Evolutionary conservation across 2,329 filamentous ascomycete species (phyloP).

Genomic region (Alternaria brassicicola): DNA sequence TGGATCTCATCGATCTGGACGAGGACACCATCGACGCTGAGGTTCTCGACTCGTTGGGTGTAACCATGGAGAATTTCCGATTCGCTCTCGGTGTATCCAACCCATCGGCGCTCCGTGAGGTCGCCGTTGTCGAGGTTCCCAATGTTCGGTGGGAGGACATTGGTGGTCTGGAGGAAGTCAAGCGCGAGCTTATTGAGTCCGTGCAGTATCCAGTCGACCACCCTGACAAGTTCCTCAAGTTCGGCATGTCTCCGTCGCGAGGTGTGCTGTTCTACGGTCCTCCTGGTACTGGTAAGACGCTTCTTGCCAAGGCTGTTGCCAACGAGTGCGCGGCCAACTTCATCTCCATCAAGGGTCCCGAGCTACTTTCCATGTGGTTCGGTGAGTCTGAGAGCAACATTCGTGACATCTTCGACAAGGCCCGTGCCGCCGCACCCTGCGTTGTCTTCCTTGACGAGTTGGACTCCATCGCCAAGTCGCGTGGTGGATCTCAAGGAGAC

Average conservation of each 20-base stretch:
- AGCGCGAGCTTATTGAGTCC: slow-evolving; percentile 98
- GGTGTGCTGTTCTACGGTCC: slow-evolving; percentile 99
- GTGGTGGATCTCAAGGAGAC: slow-evolving; percentile 94
- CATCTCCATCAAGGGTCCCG: slow-evolving; percentile 98
- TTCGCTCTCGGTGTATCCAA: slow-evolving; percentile 98
- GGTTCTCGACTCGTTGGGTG: slow-evolving; percentile 95
- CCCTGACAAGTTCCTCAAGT: slow-evolving; percentile 99
- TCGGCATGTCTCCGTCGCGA: slow-evolving; percentile 94
- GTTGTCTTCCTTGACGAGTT: slow-evolving; percentile 98
- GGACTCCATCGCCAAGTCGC: slow-evolving; percentile 98
- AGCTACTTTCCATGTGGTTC: slow-evolving; percentile 99
- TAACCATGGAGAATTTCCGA: slow-evolving; percentile 99
- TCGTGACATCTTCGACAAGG: slow-evolving; percentile 99
- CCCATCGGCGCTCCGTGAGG: slow-evolving; percentile 96
- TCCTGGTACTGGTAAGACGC: slow-evolving; percentile 99
- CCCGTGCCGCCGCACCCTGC: slow-evolving; percentile 94
- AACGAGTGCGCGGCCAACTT: slow-evolving; percentile 99
- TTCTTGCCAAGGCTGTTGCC: slow-evolving; percentile 98
- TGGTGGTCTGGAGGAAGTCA: slow-evolving; percentile 96
- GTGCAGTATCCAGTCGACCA: slow-evolving; percentile 99
- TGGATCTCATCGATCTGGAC: slow-evolving; percentile 98
- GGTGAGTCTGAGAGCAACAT: slow-evolving; percentile 99
- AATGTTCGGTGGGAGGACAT: slow-evolving; percentile 99
- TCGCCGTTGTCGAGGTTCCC: slow-evolving; percentile 98
- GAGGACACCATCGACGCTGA: slow-evolving; percentile 99